These are phyloP conservation scores for Fallopia convolvulus DNA, from an alignment of 148 eudicot species.

Conservation along the genomic window DNA sequence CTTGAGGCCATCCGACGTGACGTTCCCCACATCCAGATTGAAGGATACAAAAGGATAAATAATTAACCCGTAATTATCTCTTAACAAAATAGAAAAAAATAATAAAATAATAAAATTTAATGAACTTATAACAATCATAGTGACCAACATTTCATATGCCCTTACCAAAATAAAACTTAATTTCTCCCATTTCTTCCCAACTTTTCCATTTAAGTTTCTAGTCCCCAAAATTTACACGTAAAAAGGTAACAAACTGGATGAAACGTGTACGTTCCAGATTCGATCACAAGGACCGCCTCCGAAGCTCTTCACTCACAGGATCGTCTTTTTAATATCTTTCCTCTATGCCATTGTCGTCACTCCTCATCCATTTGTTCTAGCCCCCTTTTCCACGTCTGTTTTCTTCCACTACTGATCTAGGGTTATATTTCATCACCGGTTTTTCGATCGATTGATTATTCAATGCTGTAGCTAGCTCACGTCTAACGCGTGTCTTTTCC, in stretches of 20 bases:
- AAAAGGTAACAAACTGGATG: not conserved
- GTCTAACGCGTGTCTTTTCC: not conserved
- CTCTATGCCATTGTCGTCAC: not conserved
- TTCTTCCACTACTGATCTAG: not conserved
- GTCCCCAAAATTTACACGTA: no score
- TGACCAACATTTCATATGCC: no score
- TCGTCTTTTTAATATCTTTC: not conserved
- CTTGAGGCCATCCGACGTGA: no score
- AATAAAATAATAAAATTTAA: no score
- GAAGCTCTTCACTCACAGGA: not conserved
- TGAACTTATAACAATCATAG: no score
- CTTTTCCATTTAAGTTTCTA: no score
- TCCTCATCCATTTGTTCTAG: not conserved
- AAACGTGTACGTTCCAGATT: conserved; percentile 16
- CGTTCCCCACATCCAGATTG: no score
- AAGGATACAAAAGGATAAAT: no score
- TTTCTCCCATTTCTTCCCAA: no score
- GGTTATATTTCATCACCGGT: not conserved
- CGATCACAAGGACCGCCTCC: conserved; percentile 3
- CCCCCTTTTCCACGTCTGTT: not conserved
- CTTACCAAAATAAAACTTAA: no score
- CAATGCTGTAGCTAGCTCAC: not conserved
- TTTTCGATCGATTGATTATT: not conserved
- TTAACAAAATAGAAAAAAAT: no score
- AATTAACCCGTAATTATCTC: no score